Base-by-base conservation (phyloP, 1,284 basidiomycete genomes). In the Microbotryum scabiosae region DNA sequence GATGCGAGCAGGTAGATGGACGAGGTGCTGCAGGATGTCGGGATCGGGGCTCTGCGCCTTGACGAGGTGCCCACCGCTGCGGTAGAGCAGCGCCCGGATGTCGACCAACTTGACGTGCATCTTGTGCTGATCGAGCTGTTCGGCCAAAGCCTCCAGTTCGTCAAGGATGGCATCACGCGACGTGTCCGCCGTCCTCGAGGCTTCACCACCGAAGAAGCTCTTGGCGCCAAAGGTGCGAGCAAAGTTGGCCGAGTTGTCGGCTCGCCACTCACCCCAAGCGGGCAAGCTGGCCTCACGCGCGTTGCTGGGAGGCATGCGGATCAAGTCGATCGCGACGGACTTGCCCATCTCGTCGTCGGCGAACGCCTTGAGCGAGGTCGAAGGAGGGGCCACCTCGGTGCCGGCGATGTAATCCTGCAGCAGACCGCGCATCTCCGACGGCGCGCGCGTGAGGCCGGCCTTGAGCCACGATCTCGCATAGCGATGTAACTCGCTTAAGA, bases 351-450 rank as follows among this genome's bases (percentile, higher is more conserved):
- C 92, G 5, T 88, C 84, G 28, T 84, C 81, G n/a, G 52, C 57
- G 10, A 56, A 20, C 18, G 59, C 58, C 10, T 51, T 51, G 20
- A 41, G 36, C 14, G 36, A 41, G 36, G 36, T 41, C 36, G 36
- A 18, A 41, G 36, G 16, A 41, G 36, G 36, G 12, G 36, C 36
- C 36, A 41, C 12, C 16, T 41, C 36, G 10, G 63, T 56, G 0
- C 52, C 60, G 25, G 65, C 64, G 30, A 72, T 58, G 56, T 68
- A 69, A 54, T 81, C 71, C 82, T 94, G 89, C 54, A 98, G 78
- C 2, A 90, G 91, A 1, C 90, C 87, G 70, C 94, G 90, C 58
- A 97, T 78, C 76, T 97, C 93, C 70, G 93, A 82, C 0, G 94
- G 96, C 9, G 93, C 90, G 23, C 90, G 82, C 12, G 84, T 84